A percentile compares a stretch with the other conserved stretches of the same genome.
Conservation (phyloP, 2,329 filamentous ascomycete species). For the Fusarium chuoi region DNA sequence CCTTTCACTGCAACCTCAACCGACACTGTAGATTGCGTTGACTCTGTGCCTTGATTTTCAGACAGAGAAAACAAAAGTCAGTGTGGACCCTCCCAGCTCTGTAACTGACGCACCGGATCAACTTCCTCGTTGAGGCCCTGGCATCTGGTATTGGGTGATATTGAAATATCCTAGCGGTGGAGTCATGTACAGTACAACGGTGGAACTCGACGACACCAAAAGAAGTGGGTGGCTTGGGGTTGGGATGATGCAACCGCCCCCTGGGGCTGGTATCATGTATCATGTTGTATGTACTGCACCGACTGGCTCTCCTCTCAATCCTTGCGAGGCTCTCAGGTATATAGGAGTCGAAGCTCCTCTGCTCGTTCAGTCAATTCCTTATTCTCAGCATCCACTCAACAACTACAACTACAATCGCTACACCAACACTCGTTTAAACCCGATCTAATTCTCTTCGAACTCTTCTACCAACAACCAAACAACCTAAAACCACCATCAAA, state of each 20-base stretch:
- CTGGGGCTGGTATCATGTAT: constrained; percentile 32
- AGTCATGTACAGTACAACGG: constrained; percentile 3
- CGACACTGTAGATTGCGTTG: constrained; percentile 29
- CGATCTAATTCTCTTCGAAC: constrained; percentile 21
- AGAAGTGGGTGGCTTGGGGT: constrained; percentile 33
- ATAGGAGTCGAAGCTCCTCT: constrained; percentile 35
- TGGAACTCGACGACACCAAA: constrained; percentile 14
- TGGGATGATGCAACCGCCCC: constrained; percentile 40
- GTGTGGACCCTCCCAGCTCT: constrained; percentile 17
- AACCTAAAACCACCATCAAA: constrained; percentile 28
- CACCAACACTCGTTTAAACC: constrained; percentile 31
- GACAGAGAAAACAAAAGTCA: not conserved
- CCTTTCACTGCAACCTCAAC: not conserved
- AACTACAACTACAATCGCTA: constrained; percentile 28
- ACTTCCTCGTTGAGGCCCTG: constrained; percentile 35
- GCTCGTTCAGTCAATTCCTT: not conserved
- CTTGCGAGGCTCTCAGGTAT: constrained; percentile 28
- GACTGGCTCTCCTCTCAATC: constrained; percentile 19
- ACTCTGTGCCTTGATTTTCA: constrained; percentile 23
- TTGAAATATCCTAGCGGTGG: constrained; percentile 24
- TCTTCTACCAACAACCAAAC: constrained; percentile 4
- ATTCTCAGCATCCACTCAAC: constrained; percentile 20
- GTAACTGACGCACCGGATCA: constrained; percentile 35
- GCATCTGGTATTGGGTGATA: constrained; percentile 25
- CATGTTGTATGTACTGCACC: constrained; percentile 11